Percentiles rank a stretch among this genome's conserved stretches.
Evolutionary conservation across 148 eudicot genomes (phyloP).

Genomic region (Dianthus caryophyllus): DNA sequence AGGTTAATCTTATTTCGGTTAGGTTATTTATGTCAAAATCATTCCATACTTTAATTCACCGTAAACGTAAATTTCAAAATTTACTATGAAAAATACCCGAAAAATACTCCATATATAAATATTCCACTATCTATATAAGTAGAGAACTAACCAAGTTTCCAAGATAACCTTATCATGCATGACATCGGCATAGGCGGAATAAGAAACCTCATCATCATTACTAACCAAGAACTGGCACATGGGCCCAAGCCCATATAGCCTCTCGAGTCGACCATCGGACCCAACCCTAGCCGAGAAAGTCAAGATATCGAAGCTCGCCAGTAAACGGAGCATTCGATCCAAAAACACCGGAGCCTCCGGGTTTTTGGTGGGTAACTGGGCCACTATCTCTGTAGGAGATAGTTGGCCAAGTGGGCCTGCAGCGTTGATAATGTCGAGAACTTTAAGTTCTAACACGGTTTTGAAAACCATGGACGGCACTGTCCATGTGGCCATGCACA

Average conservation of each 20-base stretch:
- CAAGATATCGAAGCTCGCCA: slow-evolving; percentile 23
- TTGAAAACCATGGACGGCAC: slow-evolving; percentile 16
- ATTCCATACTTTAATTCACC: no score
- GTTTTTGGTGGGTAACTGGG: slow-evolving; percentile 21
- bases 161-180: slow-evolving; percentile 18
- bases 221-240: slow-evolving; percentile 21
- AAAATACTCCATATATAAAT: no score
- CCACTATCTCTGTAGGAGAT: slow-evolving; percentile 19
- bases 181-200: slow-evolving; percentile 15
- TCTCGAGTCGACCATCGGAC: slow-evolving; percentile 5
- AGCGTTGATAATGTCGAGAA: slow-evolving; percentile 22
- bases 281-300: slow-evolving; percentile 7
- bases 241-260: slow-evolving; percentile 22
- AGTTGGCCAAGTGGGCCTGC: slow-evolving; percentile 5
- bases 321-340: slow-evolving; percentile 28
- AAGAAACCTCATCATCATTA: slow-evolving; percentile 17
- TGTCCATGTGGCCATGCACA: slow-evolving; percentile 49
- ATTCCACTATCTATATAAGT: no score
- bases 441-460: slow-evolving; percentile 20
- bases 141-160: slow-evolving; percentile 28
- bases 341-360: slow-evolving; percentile 17
- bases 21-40: no score
- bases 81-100: no score
- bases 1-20: no score
- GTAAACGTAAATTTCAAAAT: no score